Conservation (phyloP, 1,284 basidiomycete genomes). For the Termitomyces sp. region DNA sequence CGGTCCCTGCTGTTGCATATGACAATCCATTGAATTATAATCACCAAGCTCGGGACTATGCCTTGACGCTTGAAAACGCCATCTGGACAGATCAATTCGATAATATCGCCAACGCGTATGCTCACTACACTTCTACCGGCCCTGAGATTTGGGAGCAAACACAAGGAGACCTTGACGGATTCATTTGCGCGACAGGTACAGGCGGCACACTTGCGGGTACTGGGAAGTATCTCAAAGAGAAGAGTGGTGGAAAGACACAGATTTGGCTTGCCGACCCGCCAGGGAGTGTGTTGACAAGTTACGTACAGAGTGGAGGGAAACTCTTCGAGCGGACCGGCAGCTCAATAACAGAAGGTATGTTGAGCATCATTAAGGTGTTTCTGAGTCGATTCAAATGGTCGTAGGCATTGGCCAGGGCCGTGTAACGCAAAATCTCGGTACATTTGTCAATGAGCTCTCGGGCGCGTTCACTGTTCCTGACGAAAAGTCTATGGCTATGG, state of each 20-base stretch:
- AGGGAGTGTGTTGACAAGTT: constrained; percentile 88
- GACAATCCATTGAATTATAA: constrained; percentile 98
- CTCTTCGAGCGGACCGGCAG: constrained; percentile 80
- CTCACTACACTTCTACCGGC: constrained; percentile 89
- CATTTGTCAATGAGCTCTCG: constrained; percentile 75
- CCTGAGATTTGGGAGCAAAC: constrained; percentile 98
- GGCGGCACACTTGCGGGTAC: constrained; percentile 94
- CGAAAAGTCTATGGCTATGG: constrained; percentile 87
- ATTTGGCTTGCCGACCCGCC: constrained; percentile 96
- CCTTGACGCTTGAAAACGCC: constrained; percentile 79
- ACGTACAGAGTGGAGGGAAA: constrained; percentile 78
- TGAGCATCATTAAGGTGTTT: constrained; percentile 5
- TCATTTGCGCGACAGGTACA: constrained; percentile 92
- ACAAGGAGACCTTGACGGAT: constrained; percentile 77
- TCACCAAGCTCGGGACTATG: constrained; percentile 92
- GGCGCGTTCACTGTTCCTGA: constrained; percentile 88
- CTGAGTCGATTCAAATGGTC: background rate
- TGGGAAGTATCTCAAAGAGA: constrained; percentile 83
- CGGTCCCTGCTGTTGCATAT: constrained; percentile 94
- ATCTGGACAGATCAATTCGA: constrained; percentile 99
- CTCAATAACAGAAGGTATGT: constrained; percentile 91
- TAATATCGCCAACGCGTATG: constrained; percentile 85
- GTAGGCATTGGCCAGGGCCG: constrained; percentile 95
- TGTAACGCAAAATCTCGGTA: constrained; percentile 90
- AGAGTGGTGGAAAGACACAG: constrained; percentile 77